A percentile compares a stretch with the other conserved stretches of the same genome.
Conservation (phyloP, 2,329 filamentous ascomycete genomes). For the Thielaviopsis euricoi region DNA sequence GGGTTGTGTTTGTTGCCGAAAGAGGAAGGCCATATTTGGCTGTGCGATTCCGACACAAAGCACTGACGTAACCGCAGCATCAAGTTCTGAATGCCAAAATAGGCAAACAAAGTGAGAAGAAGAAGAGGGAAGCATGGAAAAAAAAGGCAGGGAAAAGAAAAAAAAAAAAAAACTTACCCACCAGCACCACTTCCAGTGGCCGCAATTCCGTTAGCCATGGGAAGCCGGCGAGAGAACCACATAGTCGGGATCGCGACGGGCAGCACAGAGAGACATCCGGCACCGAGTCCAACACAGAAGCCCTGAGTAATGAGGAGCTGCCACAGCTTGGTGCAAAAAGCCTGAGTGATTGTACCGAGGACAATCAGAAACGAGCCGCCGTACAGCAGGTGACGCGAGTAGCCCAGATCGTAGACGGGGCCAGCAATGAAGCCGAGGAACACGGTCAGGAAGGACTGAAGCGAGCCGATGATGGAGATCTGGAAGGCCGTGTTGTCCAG, state of each 20-base stretch:
- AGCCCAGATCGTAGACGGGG: conserved; percentile 24
- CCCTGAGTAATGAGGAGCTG: conserved; percentile 27
- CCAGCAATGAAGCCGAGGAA: conserved; percentile 22
- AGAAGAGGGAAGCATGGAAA: neutral
- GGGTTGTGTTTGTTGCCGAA: neutral
- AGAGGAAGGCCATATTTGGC: neutral
- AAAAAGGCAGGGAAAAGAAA: neutral
- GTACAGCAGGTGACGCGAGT: conserved; percentile 19
- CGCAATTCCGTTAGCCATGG: conserved; percentile 27
- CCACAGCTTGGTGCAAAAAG: conserved; percentile 23
- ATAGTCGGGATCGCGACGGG: conserved; percentile 23
- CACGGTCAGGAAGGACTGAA: conserved; percentile 23
- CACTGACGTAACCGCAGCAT: too few relatives aligned
- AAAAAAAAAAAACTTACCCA: conserved; percentile 10
- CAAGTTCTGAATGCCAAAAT: neutral
- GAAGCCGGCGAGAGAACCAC: conserved; percentile 24
- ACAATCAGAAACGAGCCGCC: conserved; percentile 20
- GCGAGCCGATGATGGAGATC: conserved; percentile 23
- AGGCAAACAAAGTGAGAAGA: neutral
- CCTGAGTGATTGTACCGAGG: conserved; percentile 24
- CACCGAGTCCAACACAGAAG: conserved; percentile 26
- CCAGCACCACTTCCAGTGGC: conserved; percentile 25
- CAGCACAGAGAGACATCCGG: conserved; percentile 23
- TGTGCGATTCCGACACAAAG: neutral
- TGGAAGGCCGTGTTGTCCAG: conserved; percentile 14